phyloP scores from a whole-genome alignment of 768 basidiomycete species.

The Butyriboletus loyo region DNA sequence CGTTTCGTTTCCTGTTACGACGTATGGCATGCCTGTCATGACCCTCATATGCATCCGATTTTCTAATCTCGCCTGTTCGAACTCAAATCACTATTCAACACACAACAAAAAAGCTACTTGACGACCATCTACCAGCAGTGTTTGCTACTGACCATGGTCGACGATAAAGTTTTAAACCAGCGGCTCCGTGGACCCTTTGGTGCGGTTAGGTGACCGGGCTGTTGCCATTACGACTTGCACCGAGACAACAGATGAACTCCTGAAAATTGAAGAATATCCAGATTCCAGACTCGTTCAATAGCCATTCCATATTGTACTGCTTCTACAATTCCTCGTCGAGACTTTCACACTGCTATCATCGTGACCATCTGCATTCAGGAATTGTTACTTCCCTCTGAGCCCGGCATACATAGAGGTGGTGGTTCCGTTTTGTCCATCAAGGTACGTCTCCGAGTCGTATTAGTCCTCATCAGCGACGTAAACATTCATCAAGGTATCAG shows the following conservation, averaged over 20 bases:
- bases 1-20: background rate
- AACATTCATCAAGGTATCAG: background rate
- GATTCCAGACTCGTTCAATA: background rate
- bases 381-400: background rate
- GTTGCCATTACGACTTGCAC: background rate
- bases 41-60: too few species aligned
- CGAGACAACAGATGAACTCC: background rate
- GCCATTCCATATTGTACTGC: background rate
- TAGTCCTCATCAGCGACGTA: background rate
- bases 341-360: background rate
- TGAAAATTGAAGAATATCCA: background rate
- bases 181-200: background rate
- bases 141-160: too few species aligned
- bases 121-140: too few species aligned
- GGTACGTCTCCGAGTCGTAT: background rate
- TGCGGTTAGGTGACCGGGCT: background rate
- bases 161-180: background rate
- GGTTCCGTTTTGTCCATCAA: too few species aligned
- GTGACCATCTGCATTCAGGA: background rate
- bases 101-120: background rate
- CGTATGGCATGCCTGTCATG: too few species aligned
- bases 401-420: too few species aligned
- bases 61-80: background rate
- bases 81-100: background rate
- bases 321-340: background rate